Evolutionary conservation across 768 basidiomycete species (phyloP).

Genomic region (Mycena rosella): DNA sequence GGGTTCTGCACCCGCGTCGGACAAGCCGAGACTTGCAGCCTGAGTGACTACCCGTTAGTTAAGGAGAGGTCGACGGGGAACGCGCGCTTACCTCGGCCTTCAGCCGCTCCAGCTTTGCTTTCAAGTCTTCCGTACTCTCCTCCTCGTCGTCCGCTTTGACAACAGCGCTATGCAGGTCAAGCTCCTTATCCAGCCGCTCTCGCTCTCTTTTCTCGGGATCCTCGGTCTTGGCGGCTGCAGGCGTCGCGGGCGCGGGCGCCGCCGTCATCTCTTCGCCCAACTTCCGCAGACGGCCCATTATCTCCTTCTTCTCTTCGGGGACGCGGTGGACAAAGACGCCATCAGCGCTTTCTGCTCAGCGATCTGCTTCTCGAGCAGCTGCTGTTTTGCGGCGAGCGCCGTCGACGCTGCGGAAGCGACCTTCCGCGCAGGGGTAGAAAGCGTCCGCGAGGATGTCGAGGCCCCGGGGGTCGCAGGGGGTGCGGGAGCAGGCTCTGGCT

Average conservation of each 20-base stretch:
- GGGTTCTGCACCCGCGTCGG: constrained; percentile 59
- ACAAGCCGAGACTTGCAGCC: constrained; percentile 83
- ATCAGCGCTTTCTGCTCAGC: constrained; percentile 91
- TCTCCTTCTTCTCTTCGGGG: constrained; percentile 82
- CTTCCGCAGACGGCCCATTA: constrained; percentile 82
- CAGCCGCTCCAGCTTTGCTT: constrained; percentile 80
- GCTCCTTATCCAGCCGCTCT: constrained; percentile 84
- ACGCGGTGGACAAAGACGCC: constrained; percentile 72
- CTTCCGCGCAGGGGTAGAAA: constrained; percentile 52
- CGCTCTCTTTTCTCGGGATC: constrained; percentile 69
- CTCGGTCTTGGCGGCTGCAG: constrained; percentile 43
- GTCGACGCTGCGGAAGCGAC: constrained; percentile 52
- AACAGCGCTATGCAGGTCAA: constrained; percentile 73
- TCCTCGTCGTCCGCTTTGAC: constrained; percentile 55
- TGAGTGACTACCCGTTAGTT: constrained; percentile 41
- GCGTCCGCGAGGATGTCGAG: constrained; percentile 41
- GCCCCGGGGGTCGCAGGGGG: constrained; percentile 37
- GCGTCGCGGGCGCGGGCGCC: constrained; percentile 39
- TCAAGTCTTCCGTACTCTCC: constrained; percentile 75
- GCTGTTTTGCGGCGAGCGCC: constrained; percentile 79
- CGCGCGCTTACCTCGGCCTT: constrained; percentile 77
- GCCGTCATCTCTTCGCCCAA: constrained; percentile 84
- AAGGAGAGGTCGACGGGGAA: not conserved
- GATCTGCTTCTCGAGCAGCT: constrained; percentile 84
- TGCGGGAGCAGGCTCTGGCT: constrained; percentile 36